A percentile compares a stretch with the other conserved stretches of the same genome.
Conservation (phyloP, 805 yeast species). For the Jamesozyma piceae region DNA sequence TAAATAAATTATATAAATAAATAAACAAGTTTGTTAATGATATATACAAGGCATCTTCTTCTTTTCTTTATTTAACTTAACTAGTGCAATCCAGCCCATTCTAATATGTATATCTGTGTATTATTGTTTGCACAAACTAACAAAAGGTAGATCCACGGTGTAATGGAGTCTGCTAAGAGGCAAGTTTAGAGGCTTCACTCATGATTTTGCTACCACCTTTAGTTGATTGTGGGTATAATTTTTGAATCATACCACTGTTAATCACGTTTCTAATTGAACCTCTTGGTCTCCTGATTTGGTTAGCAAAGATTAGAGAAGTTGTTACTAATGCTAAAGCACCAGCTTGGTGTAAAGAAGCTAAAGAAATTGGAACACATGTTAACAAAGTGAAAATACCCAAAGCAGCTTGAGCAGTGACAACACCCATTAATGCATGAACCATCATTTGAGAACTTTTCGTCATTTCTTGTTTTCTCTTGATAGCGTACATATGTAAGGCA, state of each 20-base stretch:
- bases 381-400: slow-evolving; percentile 81
- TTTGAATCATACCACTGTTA: slow-evolving; percentile 14
- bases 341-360: slow-evolving; percentile 95
- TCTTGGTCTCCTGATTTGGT: slow-evolving; percentile 53
- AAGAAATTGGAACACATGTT: slow-evolving; percentile 81
- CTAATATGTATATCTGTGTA: too few species aligned
- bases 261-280: slow-evolving; percentile 31
- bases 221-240: slow-evolving; percentile 24
- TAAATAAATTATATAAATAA: background rate
- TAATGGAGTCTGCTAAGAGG: slow-evolving; percentile 6
- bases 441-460: slow-evolving; percentile 51
- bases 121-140: too few species aligned
- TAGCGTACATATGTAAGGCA: slow-evolving; percentile 62
- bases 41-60: background rate
- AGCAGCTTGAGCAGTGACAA: slow-evolving; percentile 72
- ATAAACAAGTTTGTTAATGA: background rate
- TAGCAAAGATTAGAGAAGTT: slow-evolving; percentile 53
- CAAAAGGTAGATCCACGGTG: too few species aligned
- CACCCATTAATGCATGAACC: slow-evolving; percentile 66
- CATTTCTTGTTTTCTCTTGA: slow-evolving; percentile 42
- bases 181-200: slow-evolving; percentile 31
- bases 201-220: slow-evolving; percentile 28
- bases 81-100: too few species aligned
- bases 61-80: background rate
- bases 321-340: slow-evolving; percentile 89